A percentile compares a stretch with the other conserved stretches of the same genome.
phyloP scores from a whole-genome alignment of 108 stramenopile genomes.

The Epithemia pelagica region DNA sequence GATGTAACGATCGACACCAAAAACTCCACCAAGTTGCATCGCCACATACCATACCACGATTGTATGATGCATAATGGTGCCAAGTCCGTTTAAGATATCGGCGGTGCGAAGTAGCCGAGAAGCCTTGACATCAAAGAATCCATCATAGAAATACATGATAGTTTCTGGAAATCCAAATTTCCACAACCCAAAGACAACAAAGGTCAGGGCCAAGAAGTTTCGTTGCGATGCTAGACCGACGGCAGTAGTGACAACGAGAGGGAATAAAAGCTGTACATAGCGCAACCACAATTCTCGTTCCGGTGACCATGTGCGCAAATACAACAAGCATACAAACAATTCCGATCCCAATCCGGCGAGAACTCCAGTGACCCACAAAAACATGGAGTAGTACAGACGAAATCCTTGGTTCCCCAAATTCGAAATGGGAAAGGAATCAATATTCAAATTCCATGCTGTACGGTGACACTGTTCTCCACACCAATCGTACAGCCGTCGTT shows the following conservation, averaged over 20 bases:
- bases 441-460: background rate
- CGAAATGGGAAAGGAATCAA: background rate
- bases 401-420: background rate
- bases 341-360: constrained; percentile 11
- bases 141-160: constrained; percentile 2
- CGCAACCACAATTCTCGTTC: constrained; percentile 2
- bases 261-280: constrained; percentile 12
- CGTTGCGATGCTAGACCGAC: constrained; percentile 6
- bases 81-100: constrained; percentile 1
- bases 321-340: background rate
- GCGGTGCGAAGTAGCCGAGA: background rate
- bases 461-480: no score
- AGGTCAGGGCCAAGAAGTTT: constrained; percentile 7
- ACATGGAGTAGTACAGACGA: background rate
- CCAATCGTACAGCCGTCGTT: no score
- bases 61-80: constrained; percentile 2
- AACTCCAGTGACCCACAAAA: constrained; percentile 4
- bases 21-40: background rate
- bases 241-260: background rate
- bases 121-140: background rate
- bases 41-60: background rate
- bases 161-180: constrained; percentile 20
- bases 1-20: background rate
- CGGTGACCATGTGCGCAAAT: background rate
- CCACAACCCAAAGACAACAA: constrained; percentile 5